Conservation (phyloP, 768 basidiomycete genomes). For the Suillus americanus region DNA sequence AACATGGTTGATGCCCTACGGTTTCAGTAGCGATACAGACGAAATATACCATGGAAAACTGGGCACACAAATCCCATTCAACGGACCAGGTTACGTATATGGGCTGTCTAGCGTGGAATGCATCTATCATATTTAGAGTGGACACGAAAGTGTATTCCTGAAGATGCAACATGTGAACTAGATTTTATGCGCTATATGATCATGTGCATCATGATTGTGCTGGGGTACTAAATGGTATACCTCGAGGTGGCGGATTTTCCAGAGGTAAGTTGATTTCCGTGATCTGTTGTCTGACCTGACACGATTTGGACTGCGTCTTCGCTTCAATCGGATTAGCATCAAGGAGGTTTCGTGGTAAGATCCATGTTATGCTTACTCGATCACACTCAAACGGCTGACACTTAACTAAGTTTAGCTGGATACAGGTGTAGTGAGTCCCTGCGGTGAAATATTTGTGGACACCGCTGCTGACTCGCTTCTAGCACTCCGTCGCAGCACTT, state of each 20-base stretch:
- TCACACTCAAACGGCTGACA: constrained; percentile 1
- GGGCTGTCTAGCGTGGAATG: not conserved
- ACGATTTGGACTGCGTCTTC: not conserved
- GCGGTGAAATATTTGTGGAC: not conserved
- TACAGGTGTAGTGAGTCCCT: constrained; percentile 65
- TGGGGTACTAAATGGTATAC: constrained; percentile 68
- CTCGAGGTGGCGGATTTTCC: constrained; percentile 75
- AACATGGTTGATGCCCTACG: not conserved
- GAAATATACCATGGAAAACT: not conserved
- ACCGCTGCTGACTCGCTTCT: not conserved
- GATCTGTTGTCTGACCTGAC: constrained; percentile 2
- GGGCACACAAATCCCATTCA: not conserved
- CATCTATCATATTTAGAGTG: not conserved
- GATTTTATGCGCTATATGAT: not conserved
- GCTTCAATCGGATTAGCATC: constrained; percentile 44
- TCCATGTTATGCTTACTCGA: not conserved
- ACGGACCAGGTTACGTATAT: not conserved
- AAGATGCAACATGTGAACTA: not conserved
- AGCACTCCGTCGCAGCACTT: constrained; percentile 70
- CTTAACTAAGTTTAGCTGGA: constrained; percentile 51
- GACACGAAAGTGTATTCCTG: not conserved
- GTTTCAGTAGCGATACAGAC: not conserved
- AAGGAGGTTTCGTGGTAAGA: constrained; percentile 80
- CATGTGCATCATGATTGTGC: not conserved
- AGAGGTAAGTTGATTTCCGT: constrained; percentile 44